A percentile compares a stretch with the other conserved stretches of the same genome.
phyloP scores from a whole-genome alignment of 257 asterid species.

The Coffea eugenioides region DNA sequence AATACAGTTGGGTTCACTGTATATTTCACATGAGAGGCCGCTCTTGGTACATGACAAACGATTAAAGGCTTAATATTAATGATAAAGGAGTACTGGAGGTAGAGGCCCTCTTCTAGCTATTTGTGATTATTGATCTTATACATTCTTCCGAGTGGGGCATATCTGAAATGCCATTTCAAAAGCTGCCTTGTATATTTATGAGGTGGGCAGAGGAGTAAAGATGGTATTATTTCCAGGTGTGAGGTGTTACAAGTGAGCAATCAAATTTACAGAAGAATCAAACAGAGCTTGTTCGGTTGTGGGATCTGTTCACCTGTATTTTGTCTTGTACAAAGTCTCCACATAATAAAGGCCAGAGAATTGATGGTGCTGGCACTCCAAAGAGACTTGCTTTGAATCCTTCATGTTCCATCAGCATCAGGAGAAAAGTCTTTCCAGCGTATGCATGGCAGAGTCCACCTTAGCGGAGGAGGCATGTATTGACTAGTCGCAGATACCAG shows the following conservation, averaged over 20 bases:
- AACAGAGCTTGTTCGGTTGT: slow-evolving; percentile 14
- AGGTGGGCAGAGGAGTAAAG: slow-evolving; percentile 53
- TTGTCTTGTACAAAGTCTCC: slow-evolving; percentile 3
- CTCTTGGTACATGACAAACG: slow-evolving; percentile 61
- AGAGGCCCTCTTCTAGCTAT: slow-evolving; percentile 38
- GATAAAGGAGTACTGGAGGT: slow-evolving; percentile 38
- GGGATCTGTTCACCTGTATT: slow-evolving; percentile 38
- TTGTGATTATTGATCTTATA: slow-evolving; percentile 53
- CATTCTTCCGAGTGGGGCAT: slow-evolving; percentile 75
- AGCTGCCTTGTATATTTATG: slow-evolving; percentile 64
- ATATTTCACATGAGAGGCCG: slow-evolving; percentile 88
- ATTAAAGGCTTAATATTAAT: slow-evolving; percentile 52
- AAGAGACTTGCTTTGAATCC: slow-evolving; percentile 41
- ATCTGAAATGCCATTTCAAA: slow-evolving; percentile 53
- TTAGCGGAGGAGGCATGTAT: slow-evolving; percentile 29
- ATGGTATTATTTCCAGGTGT: slow-evolving; percentile 24
- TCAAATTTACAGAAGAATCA: slow-evolving; percentile 29
- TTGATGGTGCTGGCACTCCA: slow-evolving; percentile 56
- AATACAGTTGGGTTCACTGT: slow-evolving; percentile 86
- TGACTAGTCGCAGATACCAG: slow-evolving; percentile 33
- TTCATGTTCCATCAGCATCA: slow-evolving; percentile 18
- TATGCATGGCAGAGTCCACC: slow-evolving; percentile 45
- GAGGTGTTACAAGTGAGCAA: slow-evolving; percentile 30
- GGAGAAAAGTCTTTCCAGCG: slow-evolving; percentile 15
- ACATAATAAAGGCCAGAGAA: slow-evolving; percentile 54